phyloP scores from a whole-genome alignment of 805 yeast genomes.

The Wickerhamiella hasegawae region DNA sequence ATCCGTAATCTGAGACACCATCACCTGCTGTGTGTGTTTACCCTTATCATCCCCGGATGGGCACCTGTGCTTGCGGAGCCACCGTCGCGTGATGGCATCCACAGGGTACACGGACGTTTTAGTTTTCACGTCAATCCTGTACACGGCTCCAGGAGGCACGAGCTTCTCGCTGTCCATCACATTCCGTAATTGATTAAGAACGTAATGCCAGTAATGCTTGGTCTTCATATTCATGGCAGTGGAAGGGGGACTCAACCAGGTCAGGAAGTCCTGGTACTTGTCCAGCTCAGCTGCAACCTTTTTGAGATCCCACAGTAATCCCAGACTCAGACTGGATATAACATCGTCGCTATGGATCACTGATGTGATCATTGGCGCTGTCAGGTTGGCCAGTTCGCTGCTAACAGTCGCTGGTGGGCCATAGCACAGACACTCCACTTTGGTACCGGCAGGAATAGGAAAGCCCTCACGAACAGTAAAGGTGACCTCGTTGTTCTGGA shows the following conservation, averaged over 20 bases:
- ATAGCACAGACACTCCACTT: slow-evolving; percentile 19
- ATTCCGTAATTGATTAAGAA: slow-evolving; percentile 17
- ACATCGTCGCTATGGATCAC: slow-evolving; percentile 22
- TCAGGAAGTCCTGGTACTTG: too few species aligned
- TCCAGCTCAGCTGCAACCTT: too few species aligned
- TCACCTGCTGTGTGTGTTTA: not conserved
- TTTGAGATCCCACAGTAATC: slow-evolving; percentile 20
- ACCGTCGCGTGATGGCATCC: not conserved
- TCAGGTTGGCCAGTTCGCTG: slow-evolving; percentile 13
- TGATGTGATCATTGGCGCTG: slow-evolving; percentile 18
- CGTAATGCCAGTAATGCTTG: slow-evolving; percentile 17
- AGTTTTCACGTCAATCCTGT: slow-evolving; percentile 11
- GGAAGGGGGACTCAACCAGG: too few species aligned
- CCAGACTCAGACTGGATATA: slow-evolving; percentile 21
- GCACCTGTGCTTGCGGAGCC: too few species aligned
- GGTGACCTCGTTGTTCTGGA: slow-evolving; percentile 5
- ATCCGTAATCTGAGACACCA: slow-evolving; percentile 1
- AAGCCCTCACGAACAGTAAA: slow-evolving; percentile 15
- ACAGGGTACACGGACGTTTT: not conserved
- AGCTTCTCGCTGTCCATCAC: slow-evolving; percentile 21
- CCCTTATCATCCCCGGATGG: too few species aligned
- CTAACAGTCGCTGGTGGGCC: slow-evolving; percentile 23
- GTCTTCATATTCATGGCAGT: slow-evolving; percentile 7
- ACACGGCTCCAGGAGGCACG: slow-evolving; percentile 22
- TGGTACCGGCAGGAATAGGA: slow-evolving; percentile 17